These are phyloP conservation scores for Sporothrix luriei DNA, from an alignment of 2,329 filamentous ascomycete genomes.

Conservation along the genomic window DNA sequence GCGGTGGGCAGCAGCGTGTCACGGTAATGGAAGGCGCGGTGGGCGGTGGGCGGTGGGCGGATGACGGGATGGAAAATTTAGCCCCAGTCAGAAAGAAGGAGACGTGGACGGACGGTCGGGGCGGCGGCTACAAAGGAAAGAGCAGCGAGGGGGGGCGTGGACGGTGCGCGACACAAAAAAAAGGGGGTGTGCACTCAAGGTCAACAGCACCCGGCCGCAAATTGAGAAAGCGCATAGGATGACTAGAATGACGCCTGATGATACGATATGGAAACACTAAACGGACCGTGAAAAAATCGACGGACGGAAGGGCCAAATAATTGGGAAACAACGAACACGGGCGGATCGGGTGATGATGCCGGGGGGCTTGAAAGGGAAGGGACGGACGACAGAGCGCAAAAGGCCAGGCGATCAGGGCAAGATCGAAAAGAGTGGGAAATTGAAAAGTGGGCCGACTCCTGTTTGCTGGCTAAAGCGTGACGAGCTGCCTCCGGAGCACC, in stretches of 20 bases:
- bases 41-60: slow-evolving; percentile 36
- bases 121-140: slow-evolving; percentile 31
- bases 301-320: neutral
- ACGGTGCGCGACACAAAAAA: slow-evolving; percentile 15
- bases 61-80: slow-evolving; percentile 36
- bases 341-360: slow-evolving; percentile 40
- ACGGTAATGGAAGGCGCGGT: slow-evolving; percentile 33
- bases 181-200: slow-evolving; percentile 22
- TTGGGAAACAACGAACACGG: slow-evolving; percentile 33
- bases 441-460: slow-evolving; percentile 22
- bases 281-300: neutral
- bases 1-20: slow-evolving; percentile 29
- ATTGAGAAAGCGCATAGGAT: neutral
- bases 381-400: slow-evolving; percentile 31
- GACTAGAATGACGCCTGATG: neutral
- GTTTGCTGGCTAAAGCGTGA: slow-evolving; percentile 26
- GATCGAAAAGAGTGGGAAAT: slow-evolving; percentile 17
- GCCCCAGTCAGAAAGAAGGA: slow-evolving; percentile 25
- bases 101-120: slow-evolving; percentile 32
- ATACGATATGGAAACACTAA: slow-evolving; percentile 14
- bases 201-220: slow-evolving; percentile 7
- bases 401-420: slow-evolving; percentile 12
- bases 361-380: slow-evolving; percentile 34
- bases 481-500: slow-evolving; percentile 18
- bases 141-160: slow-evolving; percentile 22